A percentile compares a stretch with the other conserved stretches of the same genome.
These are phyloP conservation scores for Apiospora aurea DNA, from an alignment of 2,329 filamentous ascomycete species.

Conservation along the genomic window DNA sequence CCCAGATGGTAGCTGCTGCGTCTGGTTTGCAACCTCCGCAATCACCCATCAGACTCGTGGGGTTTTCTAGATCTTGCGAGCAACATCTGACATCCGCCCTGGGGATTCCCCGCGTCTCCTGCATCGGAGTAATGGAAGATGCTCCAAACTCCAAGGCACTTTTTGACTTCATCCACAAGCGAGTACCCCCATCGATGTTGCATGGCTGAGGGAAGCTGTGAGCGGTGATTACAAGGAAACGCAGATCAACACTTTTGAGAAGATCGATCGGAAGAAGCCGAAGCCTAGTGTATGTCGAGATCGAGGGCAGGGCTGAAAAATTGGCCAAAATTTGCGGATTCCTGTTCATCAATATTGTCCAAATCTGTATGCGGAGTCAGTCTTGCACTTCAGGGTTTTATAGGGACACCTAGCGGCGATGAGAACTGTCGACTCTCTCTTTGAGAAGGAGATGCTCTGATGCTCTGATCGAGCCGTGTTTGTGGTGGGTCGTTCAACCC, in stretches of 20 bases:
- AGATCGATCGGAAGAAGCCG: conserved; percentile 31
- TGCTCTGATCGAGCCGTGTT: neutral
- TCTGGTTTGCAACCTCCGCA: conserved; percentile 49
- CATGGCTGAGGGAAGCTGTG: conserved; percentile 61
- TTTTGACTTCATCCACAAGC: conserved; percentile 60
- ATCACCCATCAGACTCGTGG: conserved; percentile 62
- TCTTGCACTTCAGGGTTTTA: neutral
- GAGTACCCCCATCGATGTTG: conserved; percentile 60
- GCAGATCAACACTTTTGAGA: conserved; percentile 55
- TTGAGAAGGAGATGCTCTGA: neutral
- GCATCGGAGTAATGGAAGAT: conserved; percentile 63
- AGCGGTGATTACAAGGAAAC: conserved; percentile 51
- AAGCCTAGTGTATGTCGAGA: neutral
- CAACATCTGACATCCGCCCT: conserved; percentile 63
- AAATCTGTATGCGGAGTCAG: neutral
- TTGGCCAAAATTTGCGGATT: neutral
- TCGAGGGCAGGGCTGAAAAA: neutral
- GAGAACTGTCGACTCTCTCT: neutral
- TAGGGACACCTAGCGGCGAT: neutral
- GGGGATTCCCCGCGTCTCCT: conserved; percentile 69
- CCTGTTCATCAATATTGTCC: neutral
- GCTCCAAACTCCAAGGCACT: conserved; percentile 65
- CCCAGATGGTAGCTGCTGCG: conserved; percentile 59
- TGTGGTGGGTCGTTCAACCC: neutral
- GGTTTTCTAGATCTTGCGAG: conserved; percentile 67